Conservation (phyloP, 148 eudicot species). For the Limonium bicolor region DNA sequence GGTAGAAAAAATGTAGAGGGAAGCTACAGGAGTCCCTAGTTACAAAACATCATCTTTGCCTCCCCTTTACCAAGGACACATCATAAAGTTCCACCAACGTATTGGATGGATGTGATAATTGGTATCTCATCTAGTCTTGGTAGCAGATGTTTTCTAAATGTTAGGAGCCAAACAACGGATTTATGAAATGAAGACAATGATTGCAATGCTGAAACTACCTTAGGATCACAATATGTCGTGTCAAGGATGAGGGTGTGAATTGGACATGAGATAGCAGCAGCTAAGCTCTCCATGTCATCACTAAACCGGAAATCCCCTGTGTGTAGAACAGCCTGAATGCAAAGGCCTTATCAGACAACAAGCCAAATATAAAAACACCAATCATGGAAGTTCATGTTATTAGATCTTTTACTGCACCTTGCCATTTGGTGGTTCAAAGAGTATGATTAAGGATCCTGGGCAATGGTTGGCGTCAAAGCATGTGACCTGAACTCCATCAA, state of each 20-base stretch:
- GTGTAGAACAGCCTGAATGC: slow-evolving; percentile 70
- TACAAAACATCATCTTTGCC: no score
- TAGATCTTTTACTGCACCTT: slow-evolving; percentile 41
- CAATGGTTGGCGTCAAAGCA: slow-evolving; percentile 98
- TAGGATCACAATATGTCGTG: slow-evolving; percentile 88
- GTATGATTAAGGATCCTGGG: slow-evolving; percentile 74
- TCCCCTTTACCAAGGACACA: no score
- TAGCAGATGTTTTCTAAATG: no score
- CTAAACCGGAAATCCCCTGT: slow-evolving; percentile 88
- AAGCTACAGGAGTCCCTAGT: no score
- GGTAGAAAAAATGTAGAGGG: no score
- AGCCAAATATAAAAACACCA: neutral
- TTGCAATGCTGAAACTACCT: slow-evolving; percentile 24
- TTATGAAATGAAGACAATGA: neutral
- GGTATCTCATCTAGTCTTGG: no score
- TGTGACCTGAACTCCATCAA: slow-evolving; percentile 71
- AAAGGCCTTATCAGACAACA: slow-evolving; percentile 10
- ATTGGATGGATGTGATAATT: no score
- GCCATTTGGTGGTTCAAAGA: slow-evolving; percentile 84
- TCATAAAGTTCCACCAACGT: no score
- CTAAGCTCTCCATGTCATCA: slow-evolving; percentile 40
- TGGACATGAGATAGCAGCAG: slow-evolving; percentile 21
- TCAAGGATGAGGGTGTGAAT: slow-evolving; percentile 78
- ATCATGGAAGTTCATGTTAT: neutral
- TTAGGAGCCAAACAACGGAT: slow-evolving; percentile 1